phyloP scores from a whole-genome alignment of 768 basidiomycete genomes.

The Agrocybe pediades region DNA sequence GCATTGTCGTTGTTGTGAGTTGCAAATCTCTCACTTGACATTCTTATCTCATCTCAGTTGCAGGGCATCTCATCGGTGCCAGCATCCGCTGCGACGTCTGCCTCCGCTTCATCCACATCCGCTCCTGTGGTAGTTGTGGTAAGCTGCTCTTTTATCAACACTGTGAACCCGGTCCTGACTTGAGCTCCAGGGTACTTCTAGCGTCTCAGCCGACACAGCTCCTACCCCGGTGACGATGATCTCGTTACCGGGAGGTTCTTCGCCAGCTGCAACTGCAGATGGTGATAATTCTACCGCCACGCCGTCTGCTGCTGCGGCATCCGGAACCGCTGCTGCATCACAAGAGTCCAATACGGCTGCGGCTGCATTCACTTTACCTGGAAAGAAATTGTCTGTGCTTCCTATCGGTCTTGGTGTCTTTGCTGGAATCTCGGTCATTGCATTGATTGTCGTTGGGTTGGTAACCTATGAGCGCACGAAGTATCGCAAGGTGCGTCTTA shows the following conservation, averaged over 20 bases:
- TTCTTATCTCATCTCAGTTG: not conserved
- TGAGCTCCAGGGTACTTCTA: constrained; percentile 12
- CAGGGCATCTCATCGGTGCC: constrained; percentile 20
- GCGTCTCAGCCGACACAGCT: constrained; percentile 11
- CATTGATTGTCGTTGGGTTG: constrained; percentile 76
- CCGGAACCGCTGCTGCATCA: constrained; percentile 33
- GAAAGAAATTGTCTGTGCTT: constrained; percentile 71
- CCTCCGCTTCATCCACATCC: constrained; percentile 9
- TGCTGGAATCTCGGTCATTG: constrained; percentile 84
- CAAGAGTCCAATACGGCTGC: constrained; percentile 34
- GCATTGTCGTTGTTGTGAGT: constrained; percentile 19
- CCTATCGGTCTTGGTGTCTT: constrained; percentile 85
- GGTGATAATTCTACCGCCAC: not conserved
- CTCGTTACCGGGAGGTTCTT: constrained; percentile 7
- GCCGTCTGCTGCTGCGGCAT: constrained; percentile 16
- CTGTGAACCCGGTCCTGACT: not conserved
- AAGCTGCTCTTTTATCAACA: not conserved
- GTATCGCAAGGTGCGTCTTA: constrained; percentile 71
- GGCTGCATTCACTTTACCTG: constrained; percentile 63
- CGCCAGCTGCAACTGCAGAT: constrained; percentile 19
- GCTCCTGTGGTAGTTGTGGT: constrained; percentile 15
- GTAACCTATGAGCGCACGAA: constrained; percentile 88
- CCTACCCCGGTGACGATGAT: constrained; percentile 21
- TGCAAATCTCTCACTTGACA: not conserved
- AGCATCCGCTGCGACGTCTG: constrained; percentile 8